Base-by-base conservation (phyloP, 202 grass and related monocot species). In the Eragrostis tef region DNA sequence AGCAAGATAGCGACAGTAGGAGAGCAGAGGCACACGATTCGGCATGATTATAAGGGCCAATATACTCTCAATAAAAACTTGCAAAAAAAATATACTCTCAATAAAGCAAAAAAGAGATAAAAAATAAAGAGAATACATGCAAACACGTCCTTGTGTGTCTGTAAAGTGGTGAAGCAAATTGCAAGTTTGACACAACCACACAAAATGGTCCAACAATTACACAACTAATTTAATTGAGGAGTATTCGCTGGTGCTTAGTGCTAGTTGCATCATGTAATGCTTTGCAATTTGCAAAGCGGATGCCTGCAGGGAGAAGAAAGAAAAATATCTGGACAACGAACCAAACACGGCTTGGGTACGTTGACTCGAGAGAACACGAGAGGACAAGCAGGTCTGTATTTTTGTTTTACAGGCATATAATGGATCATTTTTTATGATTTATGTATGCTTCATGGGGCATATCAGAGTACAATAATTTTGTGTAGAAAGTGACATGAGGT, bases 311-410 rank as follows among this genome's bases (percentile, higher is more conserved):
- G 74, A 15, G 74, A 79, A 44, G 70, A 36, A 47, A 71, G 11
- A 13, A 22, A 68, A 67, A 14, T 20, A 56, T 21, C 22, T 70
- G 47, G 3, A 27, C 11, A 44, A 49, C 17, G 65, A 77, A 85
- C 77, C 73, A 41, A 22, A 27, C 21, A 16, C 14, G 60, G 10
- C 61, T 16, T 20, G 34, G 20, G 69, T 74, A 49, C 27, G 44
- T 83, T 89, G 88, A 86, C 67, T 48, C 5, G 43, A 74, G 13
- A 16, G 68, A 79, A 74, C 61, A 25, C 31, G 60, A 79, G 67
- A 79, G 79, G 68, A 21, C 74, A 78, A 9, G 27, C 12, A 67
- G 10, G 29, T 44, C 51, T 71, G 19, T 17, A 17, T 14, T 26
- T 73, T 75, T 63, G 43, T 79, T 49, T 16, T 64, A 54, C 48